phyloP scores from a whole-genome alignment of 768 basidiomycete genomes.

The Naganishia vishniacii region DNA sequence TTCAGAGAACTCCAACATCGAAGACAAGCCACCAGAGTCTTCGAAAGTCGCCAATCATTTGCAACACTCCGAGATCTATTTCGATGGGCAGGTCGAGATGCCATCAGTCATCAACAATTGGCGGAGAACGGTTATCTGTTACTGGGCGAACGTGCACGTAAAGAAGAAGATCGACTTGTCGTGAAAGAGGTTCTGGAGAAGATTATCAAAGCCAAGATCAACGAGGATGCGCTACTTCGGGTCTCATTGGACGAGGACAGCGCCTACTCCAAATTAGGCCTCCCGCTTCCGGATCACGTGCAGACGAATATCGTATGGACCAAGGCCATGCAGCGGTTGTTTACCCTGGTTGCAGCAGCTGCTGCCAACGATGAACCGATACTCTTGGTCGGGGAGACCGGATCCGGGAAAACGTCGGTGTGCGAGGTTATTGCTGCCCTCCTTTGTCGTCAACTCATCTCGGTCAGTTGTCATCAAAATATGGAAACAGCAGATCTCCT shows the following conservation, averaged over 20 bases:
- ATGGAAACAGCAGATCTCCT: constrained; percentile 96
- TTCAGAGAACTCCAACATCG: constrained; percentile 90
- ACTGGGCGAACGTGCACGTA: constrained; percentile 80
- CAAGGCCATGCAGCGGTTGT: constrained; percentile 81
- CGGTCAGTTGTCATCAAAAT: constrained; percentile 93
- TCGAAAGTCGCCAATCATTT: constrained; percentile 95
- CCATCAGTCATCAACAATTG: constrained; percentile 80
- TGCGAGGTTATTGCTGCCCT: constrained; percentile 81
- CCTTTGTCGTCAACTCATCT: constrained; percentile 58
- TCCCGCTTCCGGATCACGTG: constrained; percentile 50
- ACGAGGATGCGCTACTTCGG: constrained; percentile 65
- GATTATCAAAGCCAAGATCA: constrained; percentile 78
- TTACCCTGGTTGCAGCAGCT: constrained; percentile 75
- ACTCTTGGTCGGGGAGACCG: constrained; percentile 91
- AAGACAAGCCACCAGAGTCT: constrained; percentile 81
- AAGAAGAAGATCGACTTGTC: constrained; percentile 73
- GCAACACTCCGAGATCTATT: constrained; percentile 95
- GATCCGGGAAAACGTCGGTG: constrained; percentile 93
- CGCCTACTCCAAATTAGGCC: constrained; percentile 34
- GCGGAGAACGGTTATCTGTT: constrained; percentile 98
- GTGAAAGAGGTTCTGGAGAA: constrained; percentile 91
- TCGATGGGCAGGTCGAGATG: constrained; percentile 89
- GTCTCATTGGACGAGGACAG: constrained; percentile 37
- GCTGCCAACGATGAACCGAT: constrained; percentile 88
- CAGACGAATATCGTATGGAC: constrained; percentile 65